Evolutionary conservation across 2,329 filamentous ascomycete genomes (phyloP).

Genomic region (Chaetomiaceae sp.): DNA sequence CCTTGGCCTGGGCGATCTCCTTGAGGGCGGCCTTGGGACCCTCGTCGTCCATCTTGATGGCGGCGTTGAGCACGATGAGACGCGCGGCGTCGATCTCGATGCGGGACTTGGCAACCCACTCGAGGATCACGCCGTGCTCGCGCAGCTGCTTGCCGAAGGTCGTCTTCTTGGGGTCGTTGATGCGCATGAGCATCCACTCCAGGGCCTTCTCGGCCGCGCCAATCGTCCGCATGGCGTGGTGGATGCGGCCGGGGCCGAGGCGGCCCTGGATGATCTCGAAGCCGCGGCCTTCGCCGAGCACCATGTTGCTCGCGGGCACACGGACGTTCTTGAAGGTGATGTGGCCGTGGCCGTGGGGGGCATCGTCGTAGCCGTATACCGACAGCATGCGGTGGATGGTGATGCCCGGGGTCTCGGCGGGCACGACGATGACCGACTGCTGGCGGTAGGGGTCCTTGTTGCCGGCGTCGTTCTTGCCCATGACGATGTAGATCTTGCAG

Average conservation of each 20-base stretch:
- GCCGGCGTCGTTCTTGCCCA: constrained; percentile 81
- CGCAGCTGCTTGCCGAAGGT: constrained; percentile 84
- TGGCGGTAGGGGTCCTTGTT: constrained; percentile 79
- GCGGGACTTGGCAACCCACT: constrained; percentile 88
- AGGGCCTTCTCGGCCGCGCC: constrained; percentile 87
- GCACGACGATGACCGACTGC: constrained; percentile 89
- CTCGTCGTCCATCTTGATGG: constrained; percentile 85
- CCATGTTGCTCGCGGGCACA: constrained; percentile 76
- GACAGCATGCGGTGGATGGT: constrained; percentile 91
- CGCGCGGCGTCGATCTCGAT: constrained; percentile 92
- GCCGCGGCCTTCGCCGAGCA: constrained; percentile 86
- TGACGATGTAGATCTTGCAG: constrained; percentile 91
- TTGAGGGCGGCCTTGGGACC: constrained; percentile 85
- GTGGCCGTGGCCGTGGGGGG: constrained; percentile 96
- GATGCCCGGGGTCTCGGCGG: constrained; percentile 73
- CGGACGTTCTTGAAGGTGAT: constrained; percentile 86
- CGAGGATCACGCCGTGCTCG: constrained; percentile 89
- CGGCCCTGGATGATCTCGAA: constrained; percentile 99
- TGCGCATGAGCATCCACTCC: constrained; percentile 89
- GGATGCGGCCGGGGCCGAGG: constrained; percentile 90
- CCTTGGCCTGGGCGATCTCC: constrained; percentile 94
- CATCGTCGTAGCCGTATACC: constrained; percentile 95
- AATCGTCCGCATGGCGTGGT: constrained; percentile 95
- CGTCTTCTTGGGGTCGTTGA: constrained; percentile 88
- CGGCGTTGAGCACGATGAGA: constrained; percentile 86